Conservation (phyloP, 2,329 filamentous ascomycete genomes). For the Tolypocladium sp. region DNA sequence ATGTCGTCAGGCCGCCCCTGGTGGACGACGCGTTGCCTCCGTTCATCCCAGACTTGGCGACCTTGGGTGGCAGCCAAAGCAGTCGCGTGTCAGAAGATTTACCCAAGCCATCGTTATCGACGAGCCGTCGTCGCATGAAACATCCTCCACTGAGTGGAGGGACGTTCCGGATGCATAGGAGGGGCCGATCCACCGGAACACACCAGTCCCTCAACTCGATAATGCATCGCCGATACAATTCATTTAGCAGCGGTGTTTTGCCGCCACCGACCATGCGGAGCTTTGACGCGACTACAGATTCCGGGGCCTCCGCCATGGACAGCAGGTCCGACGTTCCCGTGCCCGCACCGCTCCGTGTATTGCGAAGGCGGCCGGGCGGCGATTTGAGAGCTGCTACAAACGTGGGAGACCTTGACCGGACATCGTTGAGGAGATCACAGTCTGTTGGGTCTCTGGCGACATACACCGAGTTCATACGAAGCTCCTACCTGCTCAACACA, state of each 20-base stretch:
- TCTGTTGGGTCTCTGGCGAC: conserved; percentile 52
- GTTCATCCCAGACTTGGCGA: conserved; percentile 36
- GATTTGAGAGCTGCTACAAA: conserved; percentile 62
- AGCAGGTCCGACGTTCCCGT: conserved; percentile 27
- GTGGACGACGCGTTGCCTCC: conserved; percentile 33
- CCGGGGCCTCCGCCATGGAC: conserved; percentile 39
- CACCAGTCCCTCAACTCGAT: conserved; percentile 40
- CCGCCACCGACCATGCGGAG: conserved; percentile 45
- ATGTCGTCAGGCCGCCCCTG: conserved; percentile 25
- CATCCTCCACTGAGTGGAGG: conserved; percentile 16
- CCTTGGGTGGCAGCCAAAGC: conserved; percentile 20
- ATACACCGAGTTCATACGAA: conserved; percentile 51
- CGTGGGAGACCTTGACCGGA: conserved; percentile 49
- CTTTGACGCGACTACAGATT: conserved; percentile 51
- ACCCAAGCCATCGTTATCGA: conserved; percentile 19
- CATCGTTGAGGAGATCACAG: conserved; percentile 40
- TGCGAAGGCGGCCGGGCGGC: conserved; percentile 66
- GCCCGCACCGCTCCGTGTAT: conserved; percentile 48
- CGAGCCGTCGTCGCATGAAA: conserved; percentile 12
- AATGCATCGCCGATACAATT: conserved; percentile 48
- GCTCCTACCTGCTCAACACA: conserved; percentile 43
- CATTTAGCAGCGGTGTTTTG: conserved; percentile 47
- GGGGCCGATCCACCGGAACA: conserved; percentile 38
- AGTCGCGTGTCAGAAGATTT: conserved; percentile 22
- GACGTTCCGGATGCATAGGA: conserved; percentile 27